Evolutionary conservation across 2,329 filamentous ascomycete genomes (phyloP).

Genomic region (Colletotrichum tanaceti): DNA sequence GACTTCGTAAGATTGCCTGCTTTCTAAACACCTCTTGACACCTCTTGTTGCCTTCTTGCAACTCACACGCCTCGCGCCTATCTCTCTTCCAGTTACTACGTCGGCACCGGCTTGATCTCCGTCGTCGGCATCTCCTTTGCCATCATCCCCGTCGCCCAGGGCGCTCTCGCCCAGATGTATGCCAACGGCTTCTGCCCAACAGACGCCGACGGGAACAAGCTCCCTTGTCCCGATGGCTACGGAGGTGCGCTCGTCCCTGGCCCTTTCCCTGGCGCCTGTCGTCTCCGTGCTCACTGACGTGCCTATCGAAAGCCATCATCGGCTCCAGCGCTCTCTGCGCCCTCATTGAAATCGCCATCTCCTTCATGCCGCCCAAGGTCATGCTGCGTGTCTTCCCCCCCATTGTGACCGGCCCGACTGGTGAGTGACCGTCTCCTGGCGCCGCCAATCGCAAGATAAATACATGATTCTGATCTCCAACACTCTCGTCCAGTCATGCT

Average conservation of each 20-base stretch:
- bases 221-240: slow-evolving; percentile 82
- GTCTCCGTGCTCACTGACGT: background rate
- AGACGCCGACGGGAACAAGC: slow-evolving; percentile 69
- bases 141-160: slow-evolving; percentile 78
- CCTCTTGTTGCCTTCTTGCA: background rate
- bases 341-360: slow-evolving; percentile 77
- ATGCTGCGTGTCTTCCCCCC: slow-evolving; percentile 83
- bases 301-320: slow-evolving; percentile 67
- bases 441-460: slow-evolving; percentile 48
- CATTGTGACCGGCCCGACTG: slow-evolving; percentile 78
- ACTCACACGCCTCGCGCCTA: slow-evolving; percentile 15
- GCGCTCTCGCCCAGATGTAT: slow-evolving; percentile 83
- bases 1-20: slow-evolving; percentile 62
- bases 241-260: slow-evolving; percentile 55
- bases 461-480: background rate
- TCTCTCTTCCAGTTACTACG: slow-evolving; percentile 67
- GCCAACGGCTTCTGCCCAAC: slow-evolving; percentile 74
- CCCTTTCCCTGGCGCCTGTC: background rate
- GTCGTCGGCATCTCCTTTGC: slow-evolving; percentile 84
- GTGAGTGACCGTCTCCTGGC: slow-evolving; percentile 8
- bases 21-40: too few relatives aligned
- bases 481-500: slow-evolving; percentile 60
- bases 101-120: slow-evolving; percentile 83
- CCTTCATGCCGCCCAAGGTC: slow-evolving; percentile 76
- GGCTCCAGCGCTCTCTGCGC: slow-evolving; percentile 75